Conservation (phyloP, 1,284 basidiomycete genomes). For the Ceratobasidium sp. region DNA sequence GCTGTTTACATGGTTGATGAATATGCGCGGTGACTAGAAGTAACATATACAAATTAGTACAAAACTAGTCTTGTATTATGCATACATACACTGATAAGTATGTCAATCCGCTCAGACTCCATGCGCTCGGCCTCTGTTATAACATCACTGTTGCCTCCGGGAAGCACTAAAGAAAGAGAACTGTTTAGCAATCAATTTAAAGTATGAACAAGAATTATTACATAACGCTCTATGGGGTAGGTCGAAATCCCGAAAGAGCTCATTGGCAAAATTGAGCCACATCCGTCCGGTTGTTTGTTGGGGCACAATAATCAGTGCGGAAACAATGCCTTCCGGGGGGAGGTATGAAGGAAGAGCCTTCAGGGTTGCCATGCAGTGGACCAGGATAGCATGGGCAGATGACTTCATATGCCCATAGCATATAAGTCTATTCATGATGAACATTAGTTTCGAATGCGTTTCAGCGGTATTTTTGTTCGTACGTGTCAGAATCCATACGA, state of each 20-base stretch:
- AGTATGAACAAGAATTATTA: neutral
- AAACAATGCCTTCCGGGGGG: neutral
- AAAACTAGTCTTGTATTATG: neutral
- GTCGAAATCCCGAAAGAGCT: conserved; percentile 1
- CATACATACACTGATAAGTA: conserved; percentile 11
- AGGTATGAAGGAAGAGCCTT: neutral
- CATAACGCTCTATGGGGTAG: conserved; percentile 13
- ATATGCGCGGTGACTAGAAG: conserved; percentile 23
- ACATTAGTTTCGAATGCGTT: neutral
- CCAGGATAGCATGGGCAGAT: conserved; percentile 10
- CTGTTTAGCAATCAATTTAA: neutral
- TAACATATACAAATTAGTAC: neutral
- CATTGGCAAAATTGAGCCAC: conserved; percentile 6
- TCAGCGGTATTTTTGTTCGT: neutral
- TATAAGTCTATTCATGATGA: neutral
- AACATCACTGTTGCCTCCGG: conserved; percentile 19
- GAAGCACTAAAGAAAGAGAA: conserved; percentile 11
- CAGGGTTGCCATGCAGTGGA: conserved; percentile 9
- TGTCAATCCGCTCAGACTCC: conserved; percentile 25
- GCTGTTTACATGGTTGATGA: conserved; percentile 32
- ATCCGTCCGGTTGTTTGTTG: conserved; percentile 29
- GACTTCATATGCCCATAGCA: conserved; percentile 1
- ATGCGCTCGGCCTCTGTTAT: conserved; percentile 16
- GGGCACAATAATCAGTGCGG: conserved; percentile 24
- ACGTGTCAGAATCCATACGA: conserved; percentile 5